Conservation (phyloP, 108 stramenopile genomes). For the Skeletonema menzelii region DNA sequence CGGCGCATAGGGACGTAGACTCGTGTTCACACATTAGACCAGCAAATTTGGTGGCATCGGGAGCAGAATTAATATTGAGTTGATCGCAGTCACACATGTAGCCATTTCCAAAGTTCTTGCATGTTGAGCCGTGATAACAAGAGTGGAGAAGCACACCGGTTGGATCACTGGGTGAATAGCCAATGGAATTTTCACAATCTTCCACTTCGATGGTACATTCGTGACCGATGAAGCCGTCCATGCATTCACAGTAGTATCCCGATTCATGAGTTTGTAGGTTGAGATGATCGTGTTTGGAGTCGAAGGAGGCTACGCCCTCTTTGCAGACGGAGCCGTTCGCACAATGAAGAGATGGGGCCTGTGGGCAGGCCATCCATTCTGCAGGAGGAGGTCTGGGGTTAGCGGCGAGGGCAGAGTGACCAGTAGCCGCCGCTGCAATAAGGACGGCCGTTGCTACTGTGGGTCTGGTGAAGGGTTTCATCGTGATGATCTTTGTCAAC, state of each 20-base stretch:
- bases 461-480: not conserved
- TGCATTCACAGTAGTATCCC: slow-evolving; percentile 39
- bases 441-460: not conserved
- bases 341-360: slow-evolving; percentile 36
- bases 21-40: slow-evolving; percentile 25
- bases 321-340: slow-evolving; percentile 28
- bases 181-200: slow-evolving; percentile 8
- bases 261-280: slow-evolving; percentile 33
- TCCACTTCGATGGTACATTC: slow-evolving; percentile 33
- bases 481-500: no score
- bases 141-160: not conserved
- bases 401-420: not conserved
- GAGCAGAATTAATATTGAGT: not conserved
- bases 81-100: slow-evolving; percentile 9
- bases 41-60: slow-evolving; percentile 11
- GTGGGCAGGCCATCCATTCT: slow-evolving; percentile 14
- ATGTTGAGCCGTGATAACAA: slow-evolving; percentile 36
- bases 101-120: slow-evolving; percentile 4
- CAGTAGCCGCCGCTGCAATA: not conserved
- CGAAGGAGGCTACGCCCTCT: slow-evolving; percentile 15
- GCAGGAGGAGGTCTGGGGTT: not conserved
- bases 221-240: slow-evolving; percentile 32
- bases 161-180: not conserved
- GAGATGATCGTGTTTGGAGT: slow-evolving; percentile 9
- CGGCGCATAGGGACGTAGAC: slow-evolving; percentile 15